Evolutionary conservation across 2,329 filamentous ascomycete genomes (phyloP).

Genomic region (Calonectria henricotiae): DNA sequence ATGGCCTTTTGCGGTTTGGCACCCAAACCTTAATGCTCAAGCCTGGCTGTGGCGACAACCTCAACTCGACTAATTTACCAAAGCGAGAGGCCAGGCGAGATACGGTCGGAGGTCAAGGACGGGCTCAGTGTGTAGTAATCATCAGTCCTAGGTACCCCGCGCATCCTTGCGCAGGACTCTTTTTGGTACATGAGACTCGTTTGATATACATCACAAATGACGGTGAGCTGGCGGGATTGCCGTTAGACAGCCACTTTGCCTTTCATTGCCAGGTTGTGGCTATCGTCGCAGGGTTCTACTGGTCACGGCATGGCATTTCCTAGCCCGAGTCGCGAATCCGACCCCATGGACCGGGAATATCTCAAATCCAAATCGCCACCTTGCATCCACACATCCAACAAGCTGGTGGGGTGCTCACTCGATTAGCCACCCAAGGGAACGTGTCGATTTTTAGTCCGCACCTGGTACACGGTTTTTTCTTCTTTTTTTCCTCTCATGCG

Average conservation of each 20-base stretch:
- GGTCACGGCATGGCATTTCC: constrained; percentile 30
- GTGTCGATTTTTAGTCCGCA: constrained; percentile 35
- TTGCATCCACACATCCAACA: background rate
- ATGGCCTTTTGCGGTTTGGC: constrained; percentile 46
- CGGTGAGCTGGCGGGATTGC: constrained; percentile 29
- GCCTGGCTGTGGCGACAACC: constrained; percentile 28
- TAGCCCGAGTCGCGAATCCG: constrained; percentile 38
- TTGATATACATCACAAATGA: constrained; percentile 39
- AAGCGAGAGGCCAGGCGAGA: constrained; percentile 16
- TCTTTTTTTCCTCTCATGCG: background rate
- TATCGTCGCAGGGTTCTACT: constrained; percentile 31
- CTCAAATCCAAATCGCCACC: constrained; percentile 35
- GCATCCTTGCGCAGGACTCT: background rate
- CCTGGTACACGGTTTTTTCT: constrained; percentile 7
- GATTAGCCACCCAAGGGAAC: constrained; percentile 38
- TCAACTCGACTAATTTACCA: constrained; percentile 27
- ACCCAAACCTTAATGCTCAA: constrained; percentile 46
- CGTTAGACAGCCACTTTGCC: constrained; percentile 15
- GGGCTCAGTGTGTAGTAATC: constrained; percentile 2
- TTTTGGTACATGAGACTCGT: constrained; percentile 23
- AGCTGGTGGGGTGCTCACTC: background rate
- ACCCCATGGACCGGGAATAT: constrained; percentile 40
- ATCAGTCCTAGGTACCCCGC: background rate
- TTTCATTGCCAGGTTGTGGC: constrained; percentile 29
- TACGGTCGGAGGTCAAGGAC: background rate